Percentiles rank a stretch among this genome's conserved stretches.
These are phyloP conservation scores for Lachnellula suecica DNA, from an alignment of 2,329 filamentous ascomycete species.

Conservation along the genomic window DNA sequence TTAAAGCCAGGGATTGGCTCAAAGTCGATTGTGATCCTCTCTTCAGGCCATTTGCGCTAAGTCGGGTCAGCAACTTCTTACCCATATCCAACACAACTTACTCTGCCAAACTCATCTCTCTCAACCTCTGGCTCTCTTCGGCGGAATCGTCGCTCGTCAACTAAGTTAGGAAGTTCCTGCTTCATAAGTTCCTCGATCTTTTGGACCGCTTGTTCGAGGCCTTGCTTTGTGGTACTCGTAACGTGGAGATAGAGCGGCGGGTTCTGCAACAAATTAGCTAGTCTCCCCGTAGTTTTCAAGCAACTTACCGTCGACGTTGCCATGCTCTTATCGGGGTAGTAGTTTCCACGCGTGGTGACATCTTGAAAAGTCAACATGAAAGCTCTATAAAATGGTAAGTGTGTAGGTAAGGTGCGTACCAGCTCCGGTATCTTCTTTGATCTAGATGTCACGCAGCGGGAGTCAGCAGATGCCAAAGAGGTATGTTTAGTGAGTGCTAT, in stretches of 20 bases:
- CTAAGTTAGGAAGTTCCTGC: conserved; percentile 90
- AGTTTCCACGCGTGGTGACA: conserved; percentile 96
- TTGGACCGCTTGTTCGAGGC: conserved; percentile 82
- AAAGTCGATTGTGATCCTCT: conserved; percentile 86
- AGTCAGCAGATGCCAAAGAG: conserved; percentile 94
- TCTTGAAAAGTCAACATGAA: conserved; percentile 72
- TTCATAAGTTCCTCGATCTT: conserved; percentile 96
- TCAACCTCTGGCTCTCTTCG: conserved; percentile 81
- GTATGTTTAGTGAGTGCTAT: conserved; percentile 61
- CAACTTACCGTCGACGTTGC: conserved; percentile 81
- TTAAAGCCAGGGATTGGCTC: conserved; percentile 95
- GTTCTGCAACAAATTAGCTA: conserved; percentile 57
- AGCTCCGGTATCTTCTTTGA: conserved; percentile 99
- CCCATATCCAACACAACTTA: conserved; percentile 43
- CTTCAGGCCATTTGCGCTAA: conserved; percentile 98
- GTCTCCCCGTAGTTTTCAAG: background rate
- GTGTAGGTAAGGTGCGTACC: conserved; percentile 73
- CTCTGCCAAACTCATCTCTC: conserved; percentile 85
- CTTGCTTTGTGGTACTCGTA: conserved; percentile 86
- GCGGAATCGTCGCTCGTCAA: conserved; percentile 90
- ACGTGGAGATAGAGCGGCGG: conserved; percentile 94
- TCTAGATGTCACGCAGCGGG: conserved; percentile 86
- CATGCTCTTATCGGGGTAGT: conserved; percentile 97
- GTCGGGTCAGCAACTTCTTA: conserved; percentile 17
- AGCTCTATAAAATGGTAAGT: conserved; percentile 35